Evolutionary conservation across 2,329 filamentous ascomycete species (phyloP).

Genomic region (Colletotrichum gloeosporioides): DNA sequence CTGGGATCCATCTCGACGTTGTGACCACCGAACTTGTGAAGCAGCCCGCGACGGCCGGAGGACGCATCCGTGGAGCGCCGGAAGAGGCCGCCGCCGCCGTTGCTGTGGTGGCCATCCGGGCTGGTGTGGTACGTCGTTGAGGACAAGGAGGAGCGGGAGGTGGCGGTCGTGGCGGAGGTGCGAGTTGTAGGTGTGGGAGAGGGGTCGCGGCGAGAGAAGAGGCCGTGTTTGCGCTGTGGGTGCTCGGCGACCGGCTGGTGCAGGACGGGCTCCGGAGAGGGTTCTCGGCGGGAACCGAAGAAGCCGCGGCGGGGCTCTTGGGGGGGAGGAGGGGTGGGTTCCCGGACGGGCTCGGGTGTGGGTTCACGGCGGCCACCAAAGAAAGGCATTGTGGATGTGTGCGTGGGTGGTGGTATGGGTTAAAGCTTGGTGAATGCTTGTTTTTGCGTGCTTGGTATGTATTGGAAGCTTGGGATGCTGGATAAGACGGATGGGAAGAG

Average conservation of each 20-base stretch:
- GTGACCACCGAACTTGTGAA: conserved; percentile 51
- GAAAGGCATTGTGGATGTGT: conserved; percentile 25
- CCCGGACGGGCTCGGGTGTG: conserved; percentile 29
- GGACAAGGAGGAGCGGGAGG: conserved; percentile 20
- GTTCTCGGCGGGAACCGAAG: conserved; percentile 29
- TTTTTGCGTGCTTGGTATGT: not conserved
- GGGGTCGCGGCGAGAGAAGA: conserved; percentile 39
- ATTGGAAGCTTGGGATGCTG: conserved; percentile 14
- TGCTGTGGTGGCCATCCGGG: conserved; percentile 10
- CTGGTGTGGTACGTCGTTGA: conserved; percentile 28
- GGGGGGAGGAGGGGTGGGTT: conserved; percentile 33
- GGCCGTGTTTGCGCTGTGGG: conserved; percentile 32
- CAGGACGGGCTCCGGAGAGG: conserved; percentile 30
- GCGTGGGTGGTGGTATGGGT: not conserved
- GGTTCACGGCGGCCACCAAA: conserved; percentile 32
- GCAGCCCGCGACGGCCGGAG: conserved; percentile 40
- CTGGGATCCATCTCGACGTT: conserved; percentile 61
- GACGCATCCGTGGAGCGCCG: conserved; percentile 31
- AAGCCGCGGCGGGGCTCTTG: conserved; percentile 25
- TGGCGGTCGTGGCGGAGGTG: conserved; percentile 27
- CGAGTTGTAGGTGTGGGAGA: conserved; percentile 28
- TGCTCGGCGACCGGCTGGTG: conserved; percentile 33
- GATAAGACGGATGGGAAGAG: conserved; percentile 2
- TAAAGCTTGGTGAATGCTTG: not conserved
- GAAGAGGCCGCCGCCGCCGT: conserved; percentile 27